Evolutionary conservation across 129 eudicot genomes (phyloP), one percentile per base, ranked within the genome.

Genomic region (Chrysanthemum makinoi): DNA sequence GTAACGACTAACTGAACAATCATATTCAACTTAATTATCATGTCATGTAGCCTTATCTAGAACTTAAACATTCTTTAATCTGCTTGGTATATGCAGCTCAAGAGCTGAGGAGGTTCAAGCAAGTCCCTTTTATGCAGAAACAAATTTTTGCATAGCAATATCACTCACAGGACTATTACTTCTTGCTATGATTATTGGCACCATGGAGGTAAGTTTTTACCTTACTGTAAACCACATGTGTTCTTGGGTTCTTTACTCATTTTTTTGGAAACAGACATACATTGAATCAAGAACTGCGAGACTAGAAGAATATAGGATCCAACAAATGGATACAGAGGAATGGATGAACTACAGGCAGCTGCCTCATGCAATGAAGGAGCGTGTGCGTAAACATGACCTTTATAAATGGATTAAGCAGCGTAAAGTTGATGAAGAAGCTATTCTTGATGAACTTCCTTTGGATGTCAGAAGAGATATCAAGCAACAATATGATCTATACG

Each of bases 261-360:
- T n/a, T n/a, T n/a, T 55, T 54, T 16, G 35, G 43, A 10, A 59
- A 75, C 75, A 90, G 92, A 82, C 88, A 0, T 91, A 91, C 65
- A 79, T 91, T 19, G 92, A 91, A 75, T 91, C 97, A 22, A 80
- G 88, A 13, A 84, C 86, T 0, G 79, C 75, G 46, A 70, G 92
- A 46, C 58, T 88, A 44, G 97, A 91, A 74, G 95, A 91, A 65
- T 88, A 90, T 81, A 82, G 97, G 60, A 71, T 91, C 47, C 86
- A 79, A 60, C 80, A 88, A 62, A 83, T 79, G 62, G 95, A 91
- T 62, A 83, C 92, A 2, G 97, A 91, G 56, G 73, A 78, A 66
- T 91, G 95, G 91, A 91, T 91, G 96, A 80, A 72, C 74, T 95
- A 91, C 20, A 69, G 97, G 49, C 95, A 88, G 49, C 72, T 88